These are phyloP conservation scores for Wallacemonas sp. DNA, from an alignment of 208 protist genomes.

Conservation along the genomic window DNA sequence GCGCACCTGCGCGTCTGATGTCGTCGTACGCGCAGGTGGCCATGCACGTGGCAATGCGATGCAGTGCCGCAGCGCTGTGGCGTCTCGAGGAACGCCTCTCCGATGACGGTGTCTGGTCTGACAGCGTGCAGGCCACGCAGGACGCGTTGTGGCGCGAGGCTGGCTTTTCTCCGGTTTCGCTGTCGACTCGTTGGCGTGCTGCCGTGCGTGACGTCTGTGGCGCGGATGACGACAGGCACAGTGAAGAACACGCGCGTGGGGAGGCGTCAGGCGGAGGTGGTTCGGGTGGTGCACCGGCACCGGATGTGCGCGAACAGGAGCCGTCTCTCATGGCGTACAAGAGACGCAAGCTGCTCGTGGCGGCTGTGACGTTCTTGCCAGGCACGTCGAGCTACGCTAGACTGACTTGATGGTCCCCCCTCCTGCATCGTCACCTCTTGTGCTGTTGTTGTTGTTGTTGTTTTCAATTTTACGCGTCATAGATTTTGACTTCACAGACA, in stretches of 20 bases:
- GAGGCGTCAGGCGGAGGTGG: too few species aligned
- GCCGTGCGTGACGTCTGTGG: conserved; percentile 3
- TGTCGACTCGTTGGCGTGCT: background rate
- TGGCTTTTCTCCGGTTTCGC: background rate
- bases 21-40: too few species aligned
- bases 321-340: background rate
- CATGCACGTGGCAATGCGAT: conserved; percentile 31
- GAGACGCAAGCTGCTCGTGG: conserved; percentile 6
- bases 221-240: background rate
- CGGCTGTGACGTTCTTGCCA: conserved; percentile 9
- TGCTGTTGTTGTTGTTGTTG: too few species aligned
- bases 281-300: too few species aligned
- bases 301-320: background rate
- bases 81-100: conserved; percentile 5
- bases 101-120: background rate
- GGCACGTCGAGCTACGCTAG: conserved; percentile 10
- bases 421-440: too few species aligned
- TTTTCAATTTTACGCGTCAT: too few species aligned
- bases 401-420: background rate
- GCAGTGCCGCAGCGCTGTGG: conserved; percentile 26
- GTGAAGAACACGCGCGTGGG: too few species aligned
- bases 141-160: background rate
- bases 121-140: background rate
- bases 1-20: too few species aligned
- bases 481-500: too few species aligned